Conservation (phyloP, 2,329 filamentous ascomycete species). For the Colletotrichum cereale region DNA sequence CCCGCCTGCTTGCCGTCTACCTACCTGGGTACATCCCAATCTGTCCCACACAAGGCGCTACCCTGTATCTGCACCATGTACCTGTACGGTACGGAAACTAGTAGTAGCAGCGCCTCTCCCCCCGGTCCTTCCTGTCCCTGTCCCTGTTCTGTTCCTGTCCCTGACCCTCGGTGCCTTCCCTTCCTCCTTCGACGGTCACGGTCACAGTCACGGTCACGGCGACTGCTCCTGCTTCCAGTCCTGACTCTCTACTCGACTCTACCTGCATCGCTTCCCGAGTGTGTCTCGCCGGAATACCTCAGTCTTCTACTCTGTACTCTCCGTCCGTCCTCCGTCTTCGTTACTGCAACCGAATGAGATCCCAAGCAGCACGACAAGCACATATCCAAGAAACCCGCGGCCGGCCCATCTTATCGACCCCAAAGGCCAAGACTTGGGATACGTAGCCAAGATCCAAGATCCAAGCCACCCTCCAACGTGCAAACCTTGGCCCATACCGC, state of each 20-base stretch:
- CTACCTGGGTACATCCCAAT: not conserved
- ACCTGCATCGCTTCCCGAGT: too few species aligned
- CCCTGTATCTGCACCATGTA: too few species aligned
- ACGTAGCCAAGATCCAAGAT: conserved; percentile 18
- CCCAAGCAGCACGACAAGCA: not conserved
- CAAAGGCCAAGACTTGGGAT: conserved; percentile 33
- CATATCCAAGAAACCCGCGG: not conserved
- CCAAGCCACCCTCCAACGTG: conserved; percentile 30
- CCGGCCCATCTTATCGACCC: not conserved
- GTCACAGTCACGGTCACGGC: not conserved
- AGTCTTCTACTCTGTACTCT: not conserved
- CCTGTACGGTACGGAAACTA: too few species aligned
- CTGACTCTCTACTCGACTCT: too few species aligned
- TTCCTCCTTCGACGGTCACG: not conserved
- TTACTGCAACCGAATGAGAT: not conserved
- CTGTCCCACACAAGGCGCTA: conserved; percentile 23
- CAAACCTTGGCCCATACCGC: not conserved
- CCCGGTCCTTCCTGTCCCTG: not conserved
- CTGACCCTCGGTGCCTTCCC: not conserved
- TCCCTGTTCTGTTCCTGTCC: not conserved
- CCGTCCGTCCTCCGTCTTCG: not conserved
- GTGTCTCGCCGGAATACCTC: too few species aligned
- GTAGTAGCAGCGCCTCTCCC: not conserved
- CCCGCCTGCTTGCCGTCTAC: not conserved
- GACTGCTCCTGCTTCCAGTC: not conserved